These are phyloP conservation scores for Periconia sp. DNA, from an alignment of 2,329 filamentous ascomycete genomes.

Conservation along the genomic window DNA sequence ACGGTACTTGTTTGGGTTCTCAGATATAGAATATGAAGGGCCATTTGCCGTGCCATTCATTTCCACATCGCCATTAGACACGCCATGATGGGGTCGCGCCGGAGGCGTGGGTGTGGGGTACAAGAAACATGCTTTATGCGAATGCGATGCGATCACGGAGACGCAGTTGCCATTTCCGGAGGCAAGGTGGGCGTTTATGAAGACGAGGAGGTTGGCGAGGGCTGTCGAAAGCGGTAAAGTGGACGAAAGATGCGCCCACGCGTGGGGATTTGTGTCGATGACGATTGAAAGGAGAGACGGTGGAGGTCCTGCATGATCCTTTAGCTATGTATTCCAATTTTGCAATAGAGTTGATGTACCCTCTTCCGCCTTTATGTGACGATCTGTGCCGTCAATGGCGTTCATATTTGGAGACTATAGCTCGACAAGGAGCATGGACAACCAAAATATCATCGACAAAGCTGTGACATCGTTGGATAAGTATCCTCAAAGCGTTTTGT, in stretches of 20 bases:
- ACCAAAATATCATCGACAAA: not conserved
- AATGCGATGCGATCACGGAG: slow-evolving; percentile 88
- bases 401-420: slow-evolving; percentile 58
- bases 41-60: slow-evolving; percentile 31
- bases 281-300: slow-evolving; percentile 90
- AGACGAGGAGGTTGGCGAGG: slow-evolving; percentile 89
- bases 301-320: slow-evolving; percentile 54
- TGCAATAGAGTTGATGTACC: slow-evolving; percentile 19
- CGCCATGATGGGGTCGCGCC: slow-evolving; percentile 17
- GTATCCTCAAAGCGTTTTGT: not conserved
- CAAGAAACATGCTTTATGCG: slow-evolving; percentile 84
- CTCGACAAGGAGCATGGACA: not conserved
- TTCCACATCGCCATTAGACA: slow-evolving; percentile 31
- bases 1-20: slow-evolving; percentile 85
- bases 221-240: slow-evolving; percentile 82
- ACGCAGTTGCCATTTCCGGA: slow-evolving; percentile 94
- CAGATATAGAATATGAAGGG: slow-evolving; percentile 32
- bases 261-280: slow-evolving; percentile 94
- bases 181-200: slow-evolving; percentile 94
- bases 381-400: slow-evolving; percentile 65
- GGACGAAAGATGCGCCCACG: slow-evolving; percentile 80
- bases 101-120: slow-evolving; percentile 67
- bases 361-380: slow-evolving; percentile 47
- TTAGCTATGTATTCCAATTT: slow-evolving; percentile 7
- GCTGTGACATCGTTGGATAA: slow-evolving; percentile 2